Base-by-base conservation (phyloP, 2,329 filamentous ascomycete species). In the Botrytis pseudocinerea region DNA sequence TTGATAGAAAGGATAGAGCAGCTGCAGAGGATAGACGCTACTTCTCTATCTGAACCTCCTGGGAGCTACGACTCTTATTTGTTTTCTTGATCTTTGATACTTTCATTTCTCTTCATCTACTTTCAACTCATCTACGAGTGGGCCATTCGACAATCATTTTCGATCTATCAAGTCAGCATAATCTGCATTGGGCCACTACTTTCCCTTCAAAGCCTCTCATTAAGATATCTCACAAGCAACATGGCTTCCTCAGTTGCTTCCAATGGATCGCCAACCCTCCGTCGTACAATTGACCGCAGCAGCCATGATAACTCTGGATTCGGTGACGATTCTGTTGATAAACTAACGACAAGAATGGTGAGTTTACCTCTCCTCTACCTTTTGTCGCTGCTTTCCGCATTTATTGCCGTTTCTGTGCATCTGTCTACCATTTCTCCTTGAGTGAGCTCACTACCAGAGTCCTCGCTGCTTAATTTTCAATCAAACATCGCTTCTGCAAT, bases 241-340 rank as follows among this genome's bases (percentile, higher is more conserved):
- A 73, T 71, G 72, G 68, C 72, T 71, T 73, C 72, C 28, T 62
- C 72, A 46, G 72, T 71, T 66, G 74, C 79, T 74, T 82, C 83
- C 40, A 82, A 82, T 38, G 84, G 83, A 63, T 86, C 85, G 69
- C 84, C 85, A 28, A 80, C 78, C 69, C 78, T 82, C 71, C 82
- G 82, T 74, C 84, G 82, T 42, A 74, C 79, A 42, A 78, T 79
- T 16, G 76, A 78, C 75, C 82, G 81, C 77, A 81, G 77, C 61
- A 81, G 77, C 61, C 83, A 84, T 73, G 83, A 85, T 72, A 80
- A 80, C 60, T 64, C 77, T 48, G 70, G 35, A n/a, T 35, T 69
- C 57, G 62, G 73, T 40, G 78, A 80, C 61, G 77, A 78, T 44
- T 57, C 72, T 40, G 74, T 78, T 63, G 77, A 78, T 42, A 78